Percentiles rank a stretch among this genome's conserved stretches.
phyloP scores from a whole-genome alignment of 2,329 filamentous ascomycete genomes.

The Neofusicoccum ribis region DNA sequence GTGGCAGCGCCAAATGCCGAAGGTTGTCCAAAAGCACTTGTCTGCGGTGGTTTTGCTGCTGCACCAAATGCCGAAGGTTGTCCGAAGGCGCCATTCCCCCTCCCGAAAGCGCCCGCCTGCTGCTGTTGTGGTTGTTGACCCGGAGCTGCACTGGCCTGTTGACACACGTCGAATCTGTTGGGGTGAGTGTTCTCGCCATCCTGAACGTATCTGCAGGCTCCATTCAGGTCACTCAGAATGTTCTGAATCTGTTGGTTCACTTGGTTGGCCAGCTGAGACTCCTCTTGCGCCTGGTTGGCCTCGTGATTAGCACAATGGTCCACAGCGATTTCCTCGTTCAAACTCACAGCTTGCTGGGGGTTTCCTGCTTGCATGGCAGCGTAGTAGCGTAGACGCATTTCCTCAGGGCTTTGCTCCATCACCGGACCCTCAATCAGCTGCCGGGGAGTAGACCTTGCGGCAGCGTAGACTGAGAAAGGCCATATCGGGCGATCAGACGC shows the following conservation, averaged over 20 bases:
- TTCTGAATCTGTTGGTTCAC: conserved; percentile 65
- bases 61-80: conserved; percentile 10
- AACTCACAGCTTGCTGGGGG: conserved; percentile 52
- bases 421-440: conserved; percentile 80
- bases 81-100: neutral
- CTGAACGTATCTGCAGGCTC: conserved; percentile 53
- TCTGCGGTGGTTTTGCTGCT: neutral
- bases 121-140: neutral
- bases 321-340: neutral
- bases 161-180: conserved; percentile 27
- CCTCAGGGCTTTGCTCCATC: conserved; percentile 85
- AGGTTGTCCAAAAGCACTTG: conserved; percentile 1
- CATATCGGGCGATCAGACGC: conserved; percentile 73
- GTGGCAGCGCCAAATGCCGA: conserved; percentile 1
- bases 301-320: neutral
- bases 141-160: conserved; percentile 12
- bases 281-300: neutral
- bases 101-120: neutral
- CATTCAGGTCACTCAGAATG: conserved; percentile 68
- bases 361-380: conserved; percentile 63
- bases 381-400: conserved; percentile 75
- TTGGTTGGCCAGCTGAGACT: conserved; percentile 20
- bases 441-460: conserved; percentile 71
- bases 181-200: conserved; percentile 37
- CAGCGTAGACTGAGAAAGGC: conserved; percentile 84